phyloP scores from a whole-genome alignment of 352 stramenopile species.

The Globisporangium viniferum region DNA sequence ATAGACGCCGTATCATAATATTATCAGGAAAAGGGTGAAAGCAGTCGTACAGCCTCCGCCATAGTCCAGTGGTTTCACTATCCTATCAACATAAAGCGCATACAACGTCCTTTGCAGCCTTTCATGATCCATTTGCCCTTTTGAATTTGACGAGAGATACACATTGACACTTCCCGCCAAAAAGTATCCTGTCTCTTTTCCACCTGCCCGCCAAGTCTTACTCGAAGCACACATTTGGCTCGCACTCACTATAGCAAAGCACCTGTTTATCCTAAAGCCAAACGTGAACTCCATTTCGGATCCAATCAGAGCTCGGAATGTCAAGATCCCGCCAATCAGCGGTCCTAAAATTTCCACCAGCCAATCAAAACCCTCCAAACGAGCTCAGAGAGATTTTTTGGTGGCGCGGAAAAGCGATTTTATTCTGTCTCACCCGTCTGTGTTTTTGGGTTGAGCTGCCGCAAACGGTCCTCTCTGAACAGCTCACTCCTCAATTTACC shows the following conservation, averaged over 20 bases:
- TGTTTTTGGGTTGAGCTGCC: background rate
- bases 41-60: too few relatives aligned
- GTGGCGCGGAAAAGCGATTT: background rate
- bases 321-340: slow-evolving; percentile 4
- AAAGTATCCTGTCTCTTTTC: background rate
- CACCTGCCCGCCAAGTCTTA: background rate
- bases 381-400: slow-evolving; percentile 15
- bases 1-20: too few relatives aligned
- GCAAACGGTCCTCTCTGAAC: background rate
- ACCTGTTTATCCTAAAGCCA: background rate
- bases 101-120: background rate
- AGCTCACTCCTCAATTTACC: slow-evolving; percentile 33
- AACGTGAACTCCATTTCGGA: background rate
- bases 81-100: background rate
- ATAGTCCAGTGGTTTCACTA: background rate
- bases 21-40: too few relatives aligned
- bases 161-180: background rate
- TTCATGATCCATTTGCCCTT: background rate
- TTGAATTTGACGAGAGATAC: background rate
- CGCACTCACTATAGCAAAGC: background rate
- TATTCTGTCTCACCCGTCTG: background rate
- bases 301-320: background rate
- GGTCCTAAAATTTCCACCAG: background rate
- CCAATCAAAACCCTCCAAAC: slow-evolving; percentile 21
- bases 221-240: background rate